Evolutionary conservation across 768 basidiomycete genomes (phyloP), one percentile per base, ranked within the genome.

Genomic region (Vishniacozyma victoriae): DNA sequence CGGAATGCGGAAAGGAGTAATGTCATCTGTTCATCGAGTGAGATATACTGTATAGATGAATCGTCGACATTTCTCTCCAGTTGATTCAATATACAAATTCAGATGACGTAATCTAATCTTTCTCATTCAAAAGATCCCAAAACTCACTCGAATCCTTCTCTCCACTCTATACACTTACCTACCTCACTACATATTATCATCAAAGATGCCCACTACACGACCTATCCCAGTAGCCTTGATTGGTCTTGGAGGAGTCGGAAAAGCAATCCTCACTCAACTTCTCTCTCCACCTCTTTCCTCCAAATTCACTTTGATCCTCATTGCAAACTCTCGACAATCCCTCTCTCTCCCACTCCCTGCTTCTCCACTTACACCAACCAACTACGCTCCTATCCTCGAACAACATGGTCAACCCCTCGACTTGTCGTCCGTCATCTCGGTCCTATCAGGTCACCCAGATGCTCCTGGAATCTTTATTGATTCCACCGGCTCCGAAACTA

Each of bases 241-340:
- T 46, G 95, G 95, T 49, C 80, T 89, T 25, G 95, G 95, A 3
- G 85, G 93, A 44, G 95, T 99, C 20, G 95, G 95, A 23, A 77
- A 80, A 33, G 87, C 89, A 66, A 80, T 97, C 61, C 77, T 97
- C 70, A 72, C 78, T 35, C 95, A 97, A 72, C 78, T 96, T 19
- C 75, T 82, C 12, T 78, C 83, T 27, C 82, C 85, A 2, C 52
- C 75, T n/a, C 75, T 80, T 26, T 62, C 60, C n/a, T 39, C 58
- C 22, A 64, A 70, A 40, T 75, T 76, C 65, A 57, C 57, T 50
- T 54, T 75, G 48, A 55, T 75, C 51, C 60, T 72, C 26, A 73
- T 75, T 41, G 69, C 72, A 59, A 76, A 76, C 69, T 74, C 74
- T 20, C 69, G 71, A 47, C 63, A 65, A 35, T 68, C 67, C 35